Base-by-base conservation (phyloP, 2,329 filamentous ascomycete species). In the Pyrenophora teres region DNA sequence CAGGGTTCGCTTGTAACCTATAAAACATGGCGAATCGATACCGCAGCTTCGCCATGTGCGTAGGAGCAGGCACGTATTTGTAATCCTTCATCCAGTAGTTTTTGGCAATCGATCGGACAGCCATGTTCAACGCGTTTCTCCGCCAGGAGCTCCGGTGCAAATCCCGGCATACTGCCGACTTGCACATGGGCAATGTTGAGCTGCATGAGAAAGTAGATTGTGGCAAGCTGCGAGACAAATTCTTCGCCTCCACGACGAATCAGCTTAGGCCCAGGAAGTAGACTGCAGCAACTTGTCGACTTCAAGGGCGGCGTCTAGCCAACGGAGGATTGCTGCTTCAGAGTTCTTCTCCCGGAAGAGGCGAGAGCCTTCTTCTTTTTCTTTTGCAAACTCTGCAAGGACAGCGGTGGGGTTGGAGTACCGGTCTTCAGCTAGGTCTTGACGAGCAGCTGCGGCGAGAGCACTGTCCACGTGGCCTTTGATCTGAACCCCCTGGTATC, bases 171-270 rank as follows among this genome's bases (percentile, higher is more conserved):
- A 7, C 32, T 46, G 7, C 15, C 27, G 31, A 59, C 41, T 31
- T 53, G 33, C 13, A 57, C 13, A 19, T 60, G 60, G 6, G 40
- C 48, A n/a, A 54, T 50, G 32, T 62, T 64, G 16, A 64, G 55
- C 10, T 46, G 53, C 30, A 62, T 50, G 5, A 55, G 27, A 16
- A 65, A 64, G 21, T 61, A 60, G 3, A 59, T 18, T 10, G 58
- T 40, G 0, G 55, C 62, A 1, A 64, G 35, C 13, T 50, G 51
- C 3, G 43, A 27, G 12, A 60, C 35, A 12, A 67, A 65, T 0
- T 47, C n/a, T 3, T 45, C 19, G 1, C 51, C 50, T 12, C 58
- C 56, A 31, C 36, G 13, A 8, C 31, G 35, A 12, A 46, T 27
- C n/a, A 63, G 30, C 4, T 25, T 33, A 2, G 39, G 18, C 57